phyloP scores from a whole-genome alignment of 805 yeast genomes.

The Priceomyces fermenticarens region DNA sequence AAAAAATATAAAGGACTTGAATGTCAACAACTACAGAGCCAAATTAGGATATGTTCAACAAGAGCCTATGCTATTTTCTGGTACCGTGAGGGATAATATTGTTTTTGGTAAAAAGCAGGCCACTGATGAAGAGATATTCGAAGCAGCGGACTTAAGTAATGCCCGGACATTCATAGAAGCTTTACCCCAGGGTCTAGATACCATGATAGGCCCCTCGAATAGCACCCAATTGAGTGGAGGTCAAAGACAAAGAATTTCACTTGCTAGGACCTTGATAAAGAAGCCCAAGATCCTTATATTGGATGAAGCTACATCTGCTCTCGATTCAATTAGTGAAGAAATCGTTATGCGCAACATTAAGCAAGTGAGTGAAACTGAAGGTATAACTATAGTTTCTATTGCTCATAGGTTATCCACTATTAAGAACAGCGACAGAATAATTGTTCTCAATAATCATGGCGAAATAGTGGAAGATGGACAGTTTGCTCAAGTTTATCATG shows the following conservation, averaged over 20 bases:
- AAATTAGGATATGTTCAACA: conserved; percentile 89
- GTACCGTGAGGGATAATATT: conserved; percentile 79
- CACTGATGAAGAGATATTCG: conserved; percentile 54
- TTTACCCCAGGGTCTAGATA: conserved; percentile 80
- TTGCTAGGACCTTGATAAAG: conserved; percentile 81
- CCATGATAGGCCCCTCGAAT: conserved; percentile 71
- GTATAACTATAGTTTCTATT: conserved; percentile 75
- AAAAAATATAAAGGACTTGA: conserved; percentile 58
- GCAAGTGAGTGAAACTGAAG: conserved; percentile 47
- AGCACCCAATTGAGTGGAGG: conserved; percentile 88
- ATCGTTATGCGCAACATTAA: conserved; percentile 73
- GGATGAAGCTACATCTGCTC: conserved; percentile 94
- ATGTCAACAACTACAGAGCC: conserved; percentile 68
- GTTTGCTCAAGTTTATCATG: conserved; percentile 23
- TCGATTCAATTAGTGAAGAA: conserved; percentile 85
- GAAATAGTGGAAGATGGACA: conserved; percentile 64
- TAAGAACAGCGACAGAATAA: conserved; percentile 72
- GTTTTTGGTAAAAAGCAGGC: conserved; percentile 67
- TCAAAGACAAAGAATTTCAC: conserved; percentile 88
- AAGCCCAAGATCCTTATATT: conserved; percentile 77
- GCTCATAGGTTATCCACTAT: conserved; percentile 92
- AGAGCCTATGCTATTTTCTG: conserved; percentile 86
- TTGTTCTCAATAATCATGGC: conserved; percentile 59
- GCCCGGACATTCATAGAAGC: conserved; percentile 63
- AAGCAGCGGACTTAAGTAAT: conserved; percentile 70